These are phyloP conservation scores for Sphaerulina populicola DNA, from an alignment of 2,329 filamentous ascomycete species.

Conservation along the genomic window DNA sequence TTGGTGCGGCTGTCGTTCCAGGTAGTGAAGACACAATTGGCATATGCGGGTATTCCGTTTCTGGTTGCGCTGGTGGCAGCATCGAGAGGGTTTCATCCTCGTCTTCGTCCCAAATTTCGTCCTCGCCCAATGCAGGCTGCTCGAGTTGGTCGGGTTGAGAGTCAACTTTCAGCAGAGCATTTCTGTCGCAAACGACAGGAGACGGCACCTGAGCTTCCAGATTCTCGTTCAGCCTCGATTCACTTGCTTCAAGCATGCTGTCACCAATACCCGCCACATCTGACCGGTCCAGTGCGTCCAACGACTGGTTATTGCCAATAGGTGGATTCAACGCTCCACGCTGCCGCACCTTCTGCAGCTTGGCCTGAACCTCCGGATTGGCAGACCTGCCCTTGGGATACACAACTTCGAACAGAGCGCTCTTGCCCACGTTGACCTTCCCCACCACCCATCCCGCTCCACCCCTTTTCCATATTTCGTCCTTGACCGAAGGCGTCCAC, in stretches of 20 bases:
- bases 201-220: background rate
- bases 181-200: background rate
- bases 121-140: background rate
- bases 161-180: background rate
- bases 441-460: conserved; percentile 93
- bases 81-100: conserved; percentile 38
- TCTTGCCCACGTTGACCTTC: conserved; percentile 98
- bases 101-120: conserved; percentile 20
- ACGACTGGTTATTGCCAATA: background rate
- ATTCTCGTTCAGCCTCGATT: background rate
- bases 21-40: conserved; percentile 78
- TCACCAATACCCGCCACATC: conserved; percentile 1
- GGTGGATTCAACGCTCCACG: background rate
- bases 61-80: conserved; percentile 66
- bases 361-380: conserved; percentile 3
- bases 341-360: conserved; percentile 7
- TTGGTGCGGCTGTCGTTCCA: conserved; percentile 90
- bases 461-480: conserved; percentile 74
- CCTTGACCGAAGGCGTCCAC: conserved; percentile 83
- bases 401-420: conserved; percentile 75
- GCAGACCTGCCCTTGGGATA: conserved; percentile 61
- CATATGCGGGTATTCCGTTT: conserved; percentile 71
- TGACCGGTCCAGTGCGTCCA: background rate
- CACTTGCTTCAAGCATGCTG: conserved; percentile 7
- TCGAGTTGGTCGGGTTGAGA: background rate